These are phyloP conservation scores for Boletus bicolor DNA, from an alignment of 768 basidiomycete genomes.

Conservation along the genomic window DNA sequence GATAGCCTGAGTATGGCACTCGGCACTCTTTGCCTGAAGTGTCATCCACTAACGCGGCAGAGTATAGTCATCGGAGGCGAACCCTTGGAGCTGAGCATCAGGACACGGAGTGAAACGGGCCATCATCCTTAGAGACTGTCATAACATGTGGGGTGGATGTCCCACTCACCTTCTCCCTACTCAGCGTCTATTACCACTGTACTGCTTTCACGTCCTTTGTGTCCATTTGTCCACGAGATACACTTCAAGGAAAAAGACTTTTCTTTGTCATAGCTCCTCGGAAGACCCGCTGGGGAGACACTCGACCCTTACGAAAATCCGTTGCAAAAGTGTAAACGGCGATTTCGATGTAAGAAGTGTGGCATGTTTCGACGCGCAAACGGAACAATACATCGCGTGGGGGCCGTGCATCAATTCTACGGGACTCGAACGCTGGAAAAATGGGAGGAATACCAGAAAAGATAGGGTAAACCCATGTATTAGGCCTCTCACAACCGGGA, in stretches of 20 bases:
- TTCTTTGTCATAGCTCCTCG: slow-evolving; percentile 40
- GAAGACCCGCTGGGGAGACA: slow-evolving; percentile 30
- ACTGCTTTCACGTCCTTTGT: slow-evolving; percentile 46
- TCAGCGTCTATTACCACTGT: slow-evolving; percentile 69
- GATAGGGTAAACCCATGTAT: slow-evolving; percentile 16
- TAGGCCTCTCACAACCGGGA: too few species aligned
- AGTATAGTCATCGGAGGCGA: neutral
- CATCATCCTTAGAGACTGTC: too few species aligned
- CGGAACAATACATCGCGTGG: slow-evolving; percentile 54
- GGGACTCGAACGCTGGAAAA: slow-evolving; percentile 59
- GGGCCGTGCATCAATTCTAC: slow-evolving; percentile 62
- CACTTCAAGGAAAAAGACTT: slow-evolving; percentile 54
- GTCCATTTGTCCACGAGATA: slow-evolving; percentile 60
- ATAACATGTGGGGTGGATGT: too few species aligned
- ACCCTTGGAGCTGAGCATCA: neutral
- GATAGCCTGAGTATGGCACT: neutral
- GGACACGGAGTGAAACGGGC: too few species aligned
- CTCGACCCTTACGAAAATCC: slow-evolving; percentile 49
- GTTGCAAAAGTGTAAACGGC: slow-evolving; percentile 51
- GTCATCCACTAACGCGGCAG: too few species aligned
- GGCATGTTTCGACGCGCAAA: slow-evolving; percentile 49
- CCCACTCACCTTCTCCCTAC: slow-evolving; percentile 40
- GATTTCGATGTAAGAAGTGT: slow-evolving; percentile 61
- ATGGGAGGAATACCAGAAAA: slow-evolving; percentile 60
- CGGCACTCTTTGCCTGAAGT: neutral